These are phyloP conservation scores for Zopfia rhizophila DNA, from an alignment of 2,329 filamentous ascomycete species.

Conservation along the genomic window DNA sequence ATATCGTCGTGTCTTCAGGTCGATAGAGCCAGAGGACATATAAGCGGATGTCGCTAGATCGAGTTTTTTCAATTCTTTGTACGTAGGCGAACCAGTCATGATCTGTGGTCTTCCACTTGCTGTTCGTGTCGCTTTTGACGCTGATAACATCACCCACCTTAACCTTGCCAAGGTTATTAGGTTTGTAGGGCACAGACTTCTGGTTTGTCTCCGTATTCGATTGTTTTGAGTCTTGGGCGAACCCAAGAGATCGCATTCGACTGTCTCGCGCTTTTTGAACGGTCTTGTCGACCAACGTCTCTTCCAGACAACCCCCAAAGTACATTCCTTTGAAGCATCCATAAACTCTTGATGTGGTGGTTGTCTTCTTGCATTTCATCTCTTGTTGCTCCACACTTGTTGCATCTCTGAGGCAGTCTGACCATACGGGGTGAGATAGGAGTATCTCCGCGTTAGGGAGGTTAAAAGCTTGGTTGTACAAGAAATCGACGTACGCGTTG, in stretches of 20 bases:
- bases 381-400: conserved; percentile 28
- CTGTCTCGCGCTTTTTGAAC: conserved; percentile 21
- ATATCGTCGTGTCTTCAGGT: conserved; percentile 76
- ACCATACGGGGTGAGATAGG: conserved; percentile 62
- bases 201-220: no score
- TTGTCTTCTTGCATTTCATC: conserved; percentile 56
- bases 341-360: conserved; percentile 77
- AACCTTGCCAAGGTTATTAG: conserved; percentile 31
- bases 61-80: conserved; percentile 56
- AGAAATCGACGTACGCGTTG: conserved; percentile 68
- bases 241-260: conserved; percentile 28
- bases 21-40: conserved; percentile 80
- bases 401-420: conserved; percentile 52
- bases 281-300: conserved; percentile 12
- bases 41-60: conserved; percentile 58
- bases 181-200: background rate
- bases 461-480: conserved; percentile 72
- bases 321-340: conserved; percentile 72
- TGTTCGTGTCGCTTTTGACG: conserved; percentile 58
- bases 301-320: conserved; percentile 65
- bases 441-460: conserved; percentile 52
- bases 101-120: conserved; percentile 66
- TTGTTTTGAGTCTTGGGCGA: conserved; percentile 19
- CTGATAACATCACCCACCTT: conserved; percentile 62
- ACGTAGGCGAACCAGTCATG: conserved; percentile 78